Percentiles rank a stretch among this genome's conserved stretches.
Conservation (phyloP, 352 stramenopile species). For the Saprolegnia parasitica region DNA sequence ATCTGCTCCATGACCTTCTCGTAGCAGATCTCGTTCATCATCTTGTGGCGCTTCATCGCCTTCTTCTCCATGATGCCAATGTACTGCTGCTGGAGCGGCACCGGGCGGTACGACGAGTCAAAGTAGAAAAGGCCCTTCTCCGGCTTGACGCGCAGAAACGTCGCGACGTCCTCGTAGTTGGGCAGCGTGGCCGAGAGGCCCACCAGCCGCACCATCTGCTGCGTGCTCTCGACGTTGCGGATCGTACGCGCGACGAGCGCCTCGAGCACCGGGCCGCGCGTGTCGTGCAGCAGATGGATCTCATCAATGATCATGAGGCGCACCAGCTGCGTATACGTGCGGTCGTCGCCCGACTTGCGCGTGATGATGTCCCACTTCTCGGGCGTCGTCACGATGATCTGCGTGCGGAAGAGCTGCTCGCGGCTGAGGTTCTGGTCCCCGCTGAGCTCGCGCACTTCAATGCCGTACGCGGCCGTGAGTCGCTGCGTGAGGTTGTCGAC, state of each 20-base stretch:
- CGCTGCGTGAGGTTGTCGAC: conserved; percentile 96
- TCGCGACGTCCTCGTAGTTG: conserved; percentile 99
- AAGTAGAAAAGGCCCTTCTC: conserved; percentile 99
- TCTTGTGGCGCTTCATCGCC: conserved; percentile 96
- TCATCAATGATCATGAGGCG: conserved; percentile 99
- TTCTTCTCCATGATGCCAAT: conserved; percentile 99
- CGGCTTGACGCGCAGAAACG: conserved; percentile 97
- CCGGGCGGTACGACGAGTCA: conserved; percentile 97
- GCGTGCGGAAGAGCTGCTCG: conserved; percentile 97
- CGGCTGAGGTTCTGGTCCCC: conserved; percentile 97
- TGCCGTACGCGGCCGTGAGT: conserved; percentile 88
- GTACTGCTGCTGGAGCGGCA: conserved; percentile 99
- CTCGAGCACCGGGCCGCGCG: conserved; percentile 97
- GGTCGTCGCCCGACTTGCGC: conserved; percentile 95
- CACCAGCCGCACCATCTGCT: conserved; percentile 96
- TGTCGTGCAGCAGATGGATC: conserved; percentile 99
- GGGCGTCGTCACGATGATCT: conserved; percentile 99
- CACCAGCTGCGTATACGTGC: conserved; percentile 98
- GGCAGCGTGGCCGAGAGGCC: conserved; percentile 98
- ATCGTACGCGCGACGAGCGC: conserved; percentile 96
- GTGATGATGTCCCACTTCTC: conserved; percentile 99
- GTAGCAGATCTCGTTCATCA: conserved; percentile 99
- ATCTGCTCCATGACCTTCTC: conserved; percentile 96
- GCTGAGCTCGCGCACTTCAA: conserved; percentile 96
- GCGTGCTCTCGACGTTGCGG: conserved; percentile 95